A percentile compares a stretch with the other conserved stretches of the same genome.
phyloP scores from a whole-genome alignment of 345 rosid species.

The Noccaea bulbosa region DNA sequence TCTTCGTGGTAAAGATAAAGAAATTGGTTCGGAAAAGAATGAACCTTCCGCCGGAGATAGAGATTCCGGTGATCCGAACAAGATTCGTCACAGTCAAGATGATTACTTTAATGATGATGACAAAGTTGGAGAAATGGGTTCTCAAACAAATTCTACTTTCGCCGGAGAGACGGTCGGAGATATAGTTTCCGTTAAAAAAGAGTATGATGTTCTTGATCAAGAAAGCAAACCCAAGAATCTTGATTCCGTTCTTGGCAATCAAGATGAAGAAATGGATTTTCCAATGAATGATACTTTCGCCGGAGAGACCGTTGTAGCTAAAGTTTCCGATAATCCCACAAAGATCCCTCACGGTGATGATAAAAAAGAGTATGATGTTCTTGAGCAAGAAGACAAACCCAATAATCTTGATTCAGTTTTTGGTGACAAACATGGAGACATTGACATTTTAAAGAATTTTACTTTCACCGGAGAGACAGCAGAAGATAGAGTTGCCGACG shows the following conservation, averaged over 20 bases:
- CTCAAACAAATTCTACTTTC: constrained; percentile 12
- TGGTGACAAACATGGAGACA: neutral
- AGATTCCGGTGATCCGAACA: neutral
- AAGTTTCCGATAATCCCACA: neutral
- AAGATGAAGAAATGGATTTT: neutral
- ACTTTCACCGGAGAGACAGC: neutral
- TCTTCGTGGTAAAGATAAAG: neutral
- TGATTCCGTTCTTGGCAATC: neutral
- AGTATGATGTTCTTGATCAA: neutral
- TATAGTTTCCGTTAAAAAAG: neutral
- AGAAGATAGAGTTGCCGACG: neutral
- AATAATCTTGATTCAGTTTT: neutral
- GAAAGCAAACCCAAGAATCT: neutral
- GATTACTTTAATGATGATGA: neutral
- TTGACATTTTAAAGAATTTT: neutral
- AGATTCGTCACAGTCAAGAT: neutral
- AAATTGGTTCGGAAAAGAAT: neutral
- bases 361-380: neutral
- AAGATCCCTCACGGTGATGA: neutral
- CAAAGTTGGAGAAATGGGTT: constrained; percentile 15
- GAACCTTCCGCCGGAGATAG: constrained; percentile 2
- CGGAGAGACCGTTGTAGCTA: neutral
- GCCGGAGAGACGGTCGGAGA: neutral
- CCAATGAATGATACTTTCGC: neutral
- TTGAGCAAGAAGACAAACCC: neutral